Evolutionary conservation across 2,329 filamentous ascomycete genomes (phyloP).

Genomic region (Colletotrichum sp.): DNA sequence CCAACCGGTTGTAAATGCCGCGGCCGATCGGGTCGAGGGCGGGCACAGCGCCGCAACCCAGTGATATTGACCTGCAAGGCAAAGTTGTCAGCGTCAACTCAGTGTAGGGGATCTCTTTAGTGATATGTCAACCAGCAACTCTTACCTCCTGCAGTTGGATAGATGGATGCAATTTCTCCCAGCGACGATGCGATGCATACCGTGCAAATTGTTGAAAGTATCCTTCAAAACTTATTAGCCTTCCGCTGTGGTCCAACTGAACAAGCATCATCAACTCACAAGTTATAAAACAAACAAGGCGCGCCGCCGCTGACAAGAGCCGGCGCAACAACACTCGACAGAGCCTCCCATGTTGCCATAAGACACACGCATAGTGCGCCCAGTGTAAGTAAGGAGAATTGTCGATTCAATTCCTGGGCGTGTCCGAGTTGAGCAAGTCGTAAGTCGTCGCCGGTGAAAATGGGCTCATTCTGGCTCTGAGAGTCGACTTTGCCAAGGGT

Average conservation of each 20-base stretch:
- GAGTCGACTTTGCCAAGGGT: not conserved
- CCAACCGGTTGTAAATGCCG: conserved; percentile 48
- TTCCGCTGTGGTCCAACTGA: not conserved
- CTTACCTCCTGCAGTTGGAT: conserved; percentile 36
- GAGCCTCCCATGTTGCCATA: conserved; percentile 58
- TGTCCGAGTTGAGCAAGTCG: conserved; percentile 33
- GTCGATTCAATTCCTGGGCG: conserved; percentile 31
- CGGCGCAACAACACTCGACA: conserved; percentile 48
- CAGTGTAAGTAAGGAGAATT: conserved; percentile 49
- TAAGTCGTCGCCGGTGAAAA: conserved; percentile 13
- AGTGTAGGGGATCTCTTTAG: not conserved
- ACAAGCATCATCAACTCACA: conserved; percentile 33
- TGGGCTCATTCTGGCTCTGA: not conserved
- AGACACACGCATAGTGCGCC: conserved; percentile 49
- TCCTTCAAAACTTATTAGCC: conserved; percentile 26
- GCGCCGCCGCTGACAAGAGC: conserved; percentile 50
- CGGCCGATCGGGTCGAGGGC: conserved; percentile 33
- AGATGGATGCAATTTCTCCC: conserved; percentile 43
- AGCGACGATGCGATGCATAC: conserved; percentile 43
- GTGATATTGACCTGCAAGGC: conserved; percentile 44
- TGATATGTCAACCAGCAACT: not conserved
- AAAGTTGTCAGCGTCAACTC: not conserved
- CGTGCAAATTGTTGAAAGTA: conserved; percentile 46
- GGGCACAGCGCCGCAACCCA: conserved; percentile 47
- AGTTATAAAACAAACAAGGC: conserved; percentile 50